phyloP scores from a whole-genome alignment of 108 stramenopile genomes.

The Asterionellopsis glacialis region DNA sequence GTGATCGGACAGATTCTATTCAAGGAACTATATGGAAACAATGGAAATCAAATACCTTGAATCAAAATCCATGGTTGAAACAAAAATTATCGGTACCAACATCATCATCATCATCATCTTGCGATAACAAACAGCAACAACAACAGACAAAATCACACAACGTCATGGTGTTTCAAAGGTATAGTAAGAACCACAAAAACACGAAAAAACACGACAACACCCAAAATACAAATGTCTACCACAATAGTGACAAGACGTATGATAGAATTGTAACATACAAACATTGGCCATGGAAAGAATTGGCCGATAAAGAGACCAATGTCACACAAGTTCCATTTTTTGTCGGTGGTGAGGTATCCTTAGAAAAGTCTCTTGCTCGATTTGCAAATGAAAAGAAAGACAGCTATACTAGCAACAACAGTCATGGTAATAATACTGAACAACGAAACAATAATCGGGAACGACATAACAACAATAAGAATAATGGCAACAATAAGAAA shows the following conservation, averaged over 20 bases:
- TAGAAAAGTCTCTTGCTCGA: constrained; percentile 2
- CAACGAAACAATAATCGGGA: too few species aligned
- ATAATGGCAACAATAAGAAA: too few species aligned
- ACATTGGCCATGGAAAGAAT: constrained; percentile 14
- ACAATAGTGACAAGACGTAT: neutral
- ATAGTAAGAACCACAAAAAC: too few species aligned
- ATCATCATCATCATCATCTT: neutral
- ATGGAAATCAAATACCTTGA: neutral
- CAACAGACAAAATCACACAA: too few species aligned
- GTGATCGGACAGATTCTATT: neutral
- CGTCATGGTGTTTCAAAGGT: too few species aligned
- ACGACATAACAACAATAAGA: too few species aligned
- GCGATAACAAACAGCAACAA: too few species aligned
- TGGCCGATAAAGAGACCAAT: too few species aligned
- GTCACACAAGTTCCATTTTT: neutral
- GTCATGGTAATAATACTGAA: too few species aligned
- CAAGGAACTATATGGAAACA: constrained; percentile 2
- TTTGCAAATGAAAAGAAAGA: too few species aligned
- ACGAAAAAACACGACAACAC: neutral
- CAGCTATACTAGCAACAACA: too few species aligned
- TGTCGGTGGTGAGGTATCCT: constrained; percentile 9
- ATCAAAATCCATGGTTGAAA: neutral
- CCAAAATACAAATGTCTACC: neutral
- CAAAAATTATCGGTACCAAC: too few species aligned
- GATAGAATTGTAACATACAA: constrained; percentile 1